These are phyloP conservation scores for Cutaneotrichosporon sp. DNA, from an alignment of 1,284 basidiomycete species.

Conservation along the genomic window DNA sequence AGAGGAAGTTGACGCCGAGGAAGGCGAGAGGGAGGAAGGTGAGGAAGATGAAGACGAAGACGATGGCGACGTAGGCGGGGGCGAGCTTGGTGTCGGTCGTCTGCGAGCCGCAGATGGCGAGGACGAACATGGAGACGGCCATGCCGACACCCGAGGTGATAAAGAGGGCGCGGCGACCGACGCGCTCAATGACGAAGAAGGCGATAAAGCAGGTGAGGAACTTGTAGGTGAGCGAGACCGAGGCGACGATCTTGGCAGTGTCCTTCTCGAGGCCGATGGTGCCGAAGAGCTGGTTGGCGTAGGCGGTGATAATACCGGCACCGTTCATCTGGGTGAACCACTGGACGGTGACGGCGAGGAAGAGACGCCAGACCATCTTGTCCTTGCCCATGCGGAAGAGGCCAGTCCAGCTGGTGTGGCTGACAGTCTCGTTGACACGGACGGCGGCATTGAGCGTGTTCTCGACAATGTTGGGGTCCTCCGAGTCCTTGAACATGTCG, in stretches of 20 bases:
- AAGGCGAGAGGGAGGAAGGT: conserved; percentile 37
- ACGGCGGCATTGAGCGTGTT: conserved; percentile 24
- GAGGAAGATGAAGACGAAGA: conserved; percentile 39
- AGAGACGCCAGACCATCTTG: conserved; percentile 53
- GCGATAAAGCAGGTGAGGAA: conserved; percentile 34
- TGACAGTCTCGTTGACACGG: conserved; percentile 26
- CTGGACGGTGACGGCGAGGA: conserved; percentile 47
- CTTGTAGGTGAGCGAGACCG: conserved; percentile 34
- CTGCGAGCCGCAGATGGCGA: conserved; percentile 39
- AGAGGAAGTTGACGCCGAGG: conserved; percentile 39
- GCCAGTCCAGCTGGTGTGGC: conserved; percentile 25
- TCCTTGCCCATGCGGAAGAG: conserved; percentile 50
- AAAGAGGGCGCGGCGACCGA: conserved; percentile 41
- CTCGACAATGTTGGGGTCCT: conserved; percentile 25
- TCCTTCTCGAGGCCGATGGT: conserved; percentile 33
- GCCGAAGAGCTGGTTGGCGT: conserved; percentile 33
- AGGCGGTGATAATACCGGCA: conserved; percentile 35
- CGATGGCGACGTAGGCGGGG: conserved; percentile 36
- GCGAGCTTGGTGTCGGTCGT: conserved; percentile 27
- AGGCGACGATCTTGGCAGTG: conserved; percentile 34
- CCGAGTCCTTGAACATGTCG: conserved; percentile 31
- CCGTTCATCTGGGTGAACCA: conserved; percentile 50
- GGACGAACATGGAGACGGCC: conserved; percentile 36
- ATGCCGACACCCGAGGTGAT: conserved; percentile 41
- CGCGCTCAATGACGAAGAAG: conserved; percentile 33